Evolutionary conservation across 176 grass and related monocot species (phyloP).

Genomic region (Oropetium thomaeum): DNA sequence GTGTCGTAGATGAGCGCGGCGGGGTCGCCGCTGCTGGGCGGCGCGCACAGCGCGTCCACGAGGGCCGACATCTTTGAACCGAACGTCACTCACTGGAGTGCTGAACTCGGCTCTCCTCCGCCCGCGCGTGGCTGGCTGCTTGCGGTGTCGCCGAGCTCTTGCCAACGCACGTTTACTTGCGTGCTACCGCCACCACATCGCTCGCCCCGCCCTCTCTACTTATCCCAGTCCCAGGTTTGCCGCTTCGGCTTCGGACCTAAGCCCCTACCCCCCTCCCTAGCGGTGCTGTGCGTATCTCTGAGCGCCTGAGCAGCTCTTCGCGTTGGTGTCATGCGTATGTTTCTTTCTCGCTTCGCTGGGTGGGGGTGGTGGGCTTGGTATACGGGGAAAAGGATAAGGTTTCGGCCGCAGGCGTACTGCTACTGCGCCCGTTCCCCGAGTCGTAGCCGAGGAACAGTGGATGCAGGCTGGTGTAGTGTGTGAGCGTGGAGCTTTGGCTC

Average conservation of each 20-base stretch:
- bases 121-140: conserved; percentile 20
- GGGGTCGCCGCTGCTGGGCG: conserved; percentile 45
- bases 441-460: conserved; percentile 13
- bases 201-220: conserved; percentile 9
- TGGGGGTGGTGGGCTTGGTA: conserved; percentile 23
- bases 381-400: conserved; percentile 44
- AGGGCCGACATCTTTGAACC: conserved; percentile 41
- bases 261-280: no score
- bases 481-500: no score
- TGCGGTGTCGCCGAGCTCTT: conserved; percentile 48
- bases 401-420: conserved; percentile 19
- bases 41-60: conserved; percentile 44
- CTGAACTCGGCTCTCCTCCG: background rate
- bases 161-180: background rate
- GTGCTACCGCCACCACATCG: background rate
- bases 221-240: conserved; percentile 30
- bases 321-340: conserved; percentile 40
- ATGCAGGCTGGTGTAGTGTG: background rate
- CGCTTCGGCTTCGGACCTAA: no score
- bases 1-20: conserved; percentile 65
- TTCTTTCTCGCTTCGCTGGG: conserved; percentile 27
- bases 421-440: background rate
- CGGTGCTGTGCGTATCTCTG: conserved; percentile 10
- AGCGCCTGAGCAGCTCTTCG: conserved; percentile 19
- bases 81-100: background rate